Conservation (phyloP, 2,329 filamentous ascomycete species). For the Clonostachys sp. region DNA sequence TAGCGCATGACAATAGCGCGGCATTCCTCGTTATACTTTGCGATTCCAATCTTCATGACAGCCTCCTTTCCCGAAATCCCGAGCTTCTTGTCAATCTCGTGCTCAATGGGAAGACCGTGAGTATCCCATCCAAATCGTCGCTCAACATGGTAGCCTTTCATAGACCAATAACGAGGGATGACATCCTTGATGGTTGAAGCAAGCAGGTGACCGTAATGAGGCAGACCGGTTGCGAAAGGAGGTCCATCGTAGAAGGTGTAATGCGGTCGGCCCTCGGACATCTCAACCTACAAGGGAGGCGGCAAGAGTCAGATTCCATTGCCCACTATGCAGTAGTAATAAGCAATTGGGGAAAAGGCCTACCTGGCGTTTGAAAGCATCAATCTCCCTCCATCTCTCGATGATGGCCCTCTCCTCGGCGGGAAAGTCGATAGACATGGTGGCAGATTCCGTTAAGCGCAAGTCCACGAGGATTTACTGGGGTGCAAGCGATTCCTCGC, state of each 20-base stretch:
- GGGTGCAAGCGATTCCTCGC: too few relatives aligned
- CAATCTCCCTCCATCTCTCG: conserved; percentile 83
- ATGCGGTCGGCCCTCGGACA: conserved; percentile 74
- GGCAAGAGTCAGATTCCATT: too few relatives aligned
- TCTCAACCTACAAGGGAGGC: conserved; percentile 49
- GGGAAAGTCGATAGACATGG: conserved; percentile 87
- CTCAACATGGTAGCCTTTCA: conserved; percentile 92
- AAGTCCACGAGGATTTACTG: too few relatives aligned
- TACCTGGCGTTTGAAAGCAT: conserved; percentile 84
- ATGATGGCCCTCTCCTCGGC: conserved; percentile 85
- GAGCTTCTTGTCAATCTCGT: conserved; percentile 96
- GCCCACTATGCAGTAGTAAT: background rate
- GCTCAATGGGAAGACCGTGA: conserved; percentile 90
- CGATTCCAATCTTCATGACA: conserved; percentile 80
- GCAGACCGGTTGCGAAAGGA: conserved; percentile 69
- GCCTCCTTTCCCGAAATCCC: conserved; percentile 84
- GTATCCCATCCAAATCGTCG: conserved; percentile 93
- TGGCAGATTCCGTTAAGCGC: background rate
- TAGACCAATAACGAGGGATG: conserved; percentile 93
- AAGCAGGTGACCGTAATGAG: conserved; percentile 69
- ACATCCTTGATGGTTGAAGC: conserved; percentile 97
- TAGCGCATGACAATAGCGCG: conserved; percentile 91
- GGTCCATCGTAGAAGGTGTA: conserved; percentile 96
- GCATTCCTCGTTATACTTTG: conserved; percentile 88
- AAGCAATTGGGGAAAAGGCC: conserved; percentile 6